Conservation (phyloP, 768 basidiomycete genomes). For the Kockovaella imperatae region DNA sequence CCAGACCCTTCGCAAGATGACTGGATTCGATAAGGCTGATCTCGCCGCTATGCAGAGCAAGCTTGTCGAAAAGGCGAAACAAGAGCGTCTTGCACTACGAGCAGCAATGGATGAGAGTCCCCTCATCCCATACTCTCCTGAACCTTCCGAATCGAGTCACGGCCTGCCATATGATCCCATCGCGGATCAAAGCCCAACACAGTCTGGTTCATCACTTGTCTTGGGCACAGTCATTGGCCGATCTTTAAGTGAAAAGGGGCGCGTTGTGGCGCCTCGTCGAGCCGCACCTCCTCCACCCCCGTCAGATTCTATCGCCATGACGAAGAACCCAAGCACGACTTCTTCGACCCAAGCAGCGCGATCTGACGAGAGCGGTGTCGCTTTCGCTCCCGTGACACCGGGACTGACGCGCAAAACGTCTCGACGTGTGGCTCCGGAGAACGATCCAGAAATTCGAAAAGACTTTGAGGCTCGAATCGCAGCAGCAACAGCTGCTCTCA, state of each 20-base stretch:
- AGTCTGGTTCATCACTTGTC: too few species aligned
- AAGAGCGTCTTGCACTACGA: slow-evolving; percentile 24
- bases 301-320: too few species aligned
- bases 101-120: slow-evolving; percentile 1
- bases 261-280: too few species aligned
- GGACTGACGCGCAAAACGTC: slow-evolving; percentile 4
- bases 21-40: slow-evolving; percentile 23
- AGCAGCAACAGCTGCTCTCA: slow-evolving; percentile 30
- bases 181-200: too few species aligned
- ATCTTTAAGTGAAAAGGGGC: too few species aligned
- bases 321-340: too few species aligned
- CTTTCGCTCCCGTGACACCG: slow-evolving; percentile 8
- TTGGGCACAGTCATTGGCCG: too few species aligned
- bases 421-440: slow-evolving; percentile 7
- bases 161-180: too few species aligned
- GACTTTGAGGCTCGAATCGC: slow-evolving; percentile 38
- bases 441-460: slow-evolving; percentile 20
- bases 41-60: slow-evolving; percentile 21
- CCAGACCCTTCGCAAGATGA: slow-evolving; percentile 8
- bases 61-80: slow-evolving; percentile 28
- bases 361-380: too few species aligned
- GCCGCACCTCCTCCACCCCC: too few species aligned
- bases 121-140: slow-evolving; percentile 8
- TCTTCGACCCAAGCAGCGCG: too few species aligned
- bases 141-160: slow-evolving; percentile 5